Evolutionary conservation across 495 filamentous ascomycete species (phyloP).

Genomic region (Sporormia fimetaria): DNA sequence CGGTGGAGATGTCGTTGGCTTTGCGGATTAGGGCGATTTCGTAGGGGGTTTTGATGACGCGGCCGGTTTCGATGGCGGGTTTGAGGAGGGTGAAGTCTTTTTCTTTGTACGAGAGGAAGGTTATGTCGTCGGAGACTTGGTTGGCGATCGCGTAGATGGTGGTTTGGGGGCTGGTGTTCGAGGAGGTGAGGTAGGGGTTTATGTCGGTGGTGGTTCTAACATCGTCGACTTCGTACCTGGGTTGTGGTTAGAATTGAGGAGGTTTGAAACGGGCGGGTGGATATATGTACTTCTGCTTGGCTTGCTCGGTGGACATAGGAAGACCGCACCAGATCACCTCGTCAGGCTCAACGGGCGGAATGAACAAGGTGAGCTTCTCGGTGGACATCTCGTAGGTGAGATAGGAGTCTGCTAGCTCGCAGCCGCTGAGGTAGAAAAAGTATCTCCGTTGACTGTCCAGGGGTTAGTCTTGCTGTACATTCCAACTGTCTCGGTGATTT

Average conservation of each 20-base stretch:
- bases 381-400: slow-evolving; percentile 67
- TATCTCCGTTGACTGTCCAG: slow-evolving; percentile 63
- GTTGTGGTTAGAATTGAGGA: background rate
- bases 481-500: too few relatives aligned
- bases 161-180: slow-evolving; percentile 37
- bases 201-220: slow-evolving; percentile 59
- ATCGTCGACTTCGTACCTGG: slow-evolving; percentile 66
- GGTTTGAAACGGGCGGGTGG: background rate
- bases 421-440: slow-evolving; percentile 94
- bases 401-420: slow-evolving; percentile 67
- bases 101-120: slow-evolving; percentile 50
- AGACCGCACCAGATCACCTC: slow-evolving; percentile 94
- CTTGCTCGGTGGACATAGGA: slow-evolving; percentile 64
- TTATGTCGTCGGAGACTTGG: slow-evolving; percentile 55
- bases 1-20: slow-evolving; percentile 70
- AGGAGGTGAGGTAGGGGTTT: slow-evolving; percentile 48
- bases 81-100: slow-evolving; percentile 55
- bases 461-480: background rate
- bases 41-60: slow-evolving; percentile 73
- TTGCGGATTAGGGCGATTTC: slow-evolving; percentile 74
- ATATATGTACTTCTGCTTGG: slow-evolving; percentile 39
- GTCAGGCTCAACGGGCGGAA: slow-evolving; percentile 78
- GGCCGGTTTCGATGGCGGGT: slow-evolving; percentile 61
- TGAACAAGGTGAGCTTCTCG: slow-evolving; percentile 72
- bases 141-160: slow-evolving; percentile 58